Evolutionary conservation across 2,329 filamentous ascomycete species (phyloP).

Genomic region (Elsinoe fawcettii): DNA sequence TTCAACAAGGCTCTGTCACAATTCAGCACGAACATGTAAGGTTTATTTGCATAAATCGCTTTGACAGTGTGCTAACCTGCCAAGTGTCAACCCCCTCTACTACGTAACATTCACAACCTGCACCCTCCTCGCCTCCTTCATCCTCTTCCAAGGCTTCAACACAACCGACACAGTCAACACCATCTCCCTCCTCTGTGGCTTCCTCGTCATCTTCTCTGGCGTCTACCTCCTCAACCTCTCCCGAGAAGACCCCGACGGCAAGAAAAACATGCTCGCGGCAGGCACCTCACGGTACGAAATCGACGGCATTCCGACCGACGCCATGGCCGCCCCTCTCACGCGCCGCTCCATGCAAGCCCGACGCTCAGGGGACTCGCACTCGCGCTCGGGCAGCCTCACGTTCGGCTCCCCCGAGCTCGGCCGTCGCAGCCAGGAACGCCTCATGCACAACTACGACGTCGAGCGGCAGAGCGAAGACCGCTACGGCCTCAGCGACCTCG

Average conservation of each 20-base stretch:
- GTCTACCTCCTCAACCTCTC: conserved; percentile 97
- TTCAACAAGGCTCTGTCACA: conserved; percentile 98
- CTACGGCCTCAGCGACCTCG: conserved; percentile 71
- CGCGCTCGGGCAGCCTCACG: conserved; percentile 48
- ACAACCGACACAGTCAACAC: conserved; percentile 88
- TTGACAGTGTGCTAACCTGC: neutral
- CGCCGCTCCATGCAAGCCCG: conserved; percentile 87
- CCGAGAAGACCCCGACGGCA: conserved; percentile 78
- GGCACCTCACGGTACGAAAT: conserved; percentile 41
- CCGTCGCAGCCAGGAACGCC: conserved; percentile 47
- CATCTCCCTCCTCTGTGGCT: conserved; percentile 83
- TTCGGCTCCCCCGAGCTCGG: conserved; percentile 39
- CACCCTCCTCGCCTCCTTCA: conserved; percentile 89
- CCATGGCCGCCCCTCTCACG: conserved; percentile 80
- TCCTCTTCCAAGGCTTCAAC: conserved; percentile 93
- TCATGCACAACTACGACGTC: conserved; percentile 85
- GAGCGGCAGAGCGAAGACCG: conserved; percentile 49
- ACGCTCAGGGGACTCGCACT: conserved; percentile 49
- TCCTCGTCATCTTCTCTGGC: conserved; percentile 88
- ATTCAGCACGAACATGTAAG: conserved; percentile 95
- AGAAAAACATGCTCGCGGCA: conserved; percentile 48
- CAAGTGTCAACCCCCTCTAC: conserved; percentile 87
- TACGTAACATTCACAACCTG: conserved; percentile 97
- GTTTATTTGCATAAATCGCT: neutral
- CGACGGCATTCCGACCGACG: conserved; percentile 84